Percentiles rank a stretch among this genome's conserved stretches.
Evolutionary conservation across 1,284 basidiomycete genomes (phyloP).

Genomic region (Rhodotorula sp.): DNA sequence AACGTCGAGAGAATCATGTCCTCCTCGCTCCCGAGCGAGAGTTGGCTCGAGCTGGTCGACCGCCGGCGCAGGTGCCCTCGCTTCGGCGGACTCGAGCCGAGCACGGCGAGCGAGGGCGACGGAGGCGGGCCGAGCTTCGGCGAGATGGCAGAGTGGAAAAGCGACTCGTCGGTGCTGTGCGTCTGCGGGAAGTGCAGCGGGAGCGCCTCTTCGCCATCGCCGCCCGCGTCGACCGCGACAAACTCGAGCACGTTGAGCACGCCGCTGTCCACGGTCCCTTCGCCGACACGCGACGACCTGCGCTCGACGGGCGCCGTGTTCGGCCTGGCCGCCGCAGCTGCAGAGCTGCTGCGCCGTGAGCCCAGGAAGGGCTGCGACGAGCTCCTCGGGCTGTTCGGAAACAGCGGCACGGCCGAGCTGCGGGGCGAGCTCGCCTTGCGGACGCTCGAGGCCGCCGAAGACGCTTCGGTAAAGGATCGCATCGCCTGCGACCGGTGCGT

Average conservation of each 20-base stretch:
- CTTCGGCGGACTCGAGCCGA: background rate
- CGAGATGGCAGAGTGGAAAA: background rate
- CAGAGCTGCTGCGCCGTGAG: no score
- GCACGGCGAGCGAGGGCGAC: background rate
- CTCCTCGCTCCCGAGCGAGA: slow-evolving; percentile 10
- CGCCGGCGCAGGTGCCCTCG: background rate
- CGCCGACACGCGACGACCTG: background rate
- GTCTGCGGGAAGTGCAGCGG: slow-evolving; percentile 10
- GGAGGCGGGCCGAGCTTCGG: background rate
- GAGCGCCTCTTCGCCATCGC: background rate
- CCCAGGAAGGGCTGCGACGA: no score
- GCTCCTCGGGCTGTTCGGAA: no score
- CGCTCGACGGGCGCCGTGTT: background rate
- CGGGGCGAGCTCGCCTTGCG: no score
- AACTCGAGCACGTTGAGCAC: slow-evolving; percentile 17
- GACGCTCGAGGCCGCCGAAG: no score
- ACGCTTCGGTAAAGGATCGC: no score
- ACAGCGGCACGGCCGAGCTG: no score
- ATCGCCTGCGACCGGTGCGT: no score
- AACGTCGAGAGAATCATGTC: slow-evolving; percentile 4
- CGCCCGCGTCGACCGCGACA: slow-evolving; percentile 1
- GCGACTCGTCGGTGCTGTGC: background rate
- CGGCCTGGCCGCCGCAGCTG: background rate
- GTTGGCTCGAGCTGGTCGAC: background rate
- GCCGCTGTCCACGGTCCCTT: background rate